A percentile compares a stretch with the other conserved stretches of the same genome.
Evolutionary conservation across 2,329 filamentous ascomycete genomes (phyloP).

Genomic region (Aspergillus carbonarius): DNA sequence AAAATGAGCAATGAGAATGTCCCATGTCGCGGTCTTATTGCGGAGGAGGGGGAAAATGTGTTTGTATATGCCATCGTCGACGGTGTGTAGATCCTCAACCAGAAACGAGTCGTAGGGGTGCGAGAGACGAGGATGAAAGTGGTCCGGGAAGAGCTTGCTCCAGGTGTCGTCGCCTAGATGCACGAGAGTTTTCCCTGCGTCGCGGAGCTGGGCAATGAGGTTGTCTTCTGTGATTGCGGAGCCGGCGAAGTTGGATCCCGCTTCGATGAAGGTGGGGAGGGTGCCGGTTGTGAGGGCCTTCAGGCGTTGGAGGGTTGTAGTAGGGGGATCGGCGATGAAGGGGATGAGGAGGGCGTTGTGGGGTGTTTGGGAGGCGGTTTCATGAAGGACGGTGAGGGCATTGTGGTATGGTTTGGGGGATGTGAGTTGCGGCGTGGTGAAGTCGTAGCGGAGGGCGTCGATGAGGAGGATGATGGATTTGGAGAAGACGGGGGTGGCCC

Average conservation of each 20-base stretch:
- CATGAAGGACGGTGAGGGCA: conserved; percentile 79
- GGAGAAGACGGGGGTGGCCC: conserved; percentile 90
- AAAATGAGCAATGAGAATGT: conserved; percentile 88
- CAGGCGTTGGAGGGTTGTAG: conserved; percentile 82
- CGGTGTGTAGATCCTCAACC: conserved; percentile 93
- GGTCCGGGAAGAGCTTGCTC: conserved; percentile 83
- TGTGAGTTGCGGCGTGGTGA: conserved; percentile 69
- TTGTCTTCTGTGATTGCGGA: conserved; percentile 94
- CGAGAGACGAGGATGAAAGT: conserved; percentile 83
- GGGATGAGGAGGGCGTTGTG: conserved; percentile 83
- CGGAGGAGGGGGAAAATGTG: conserved; percentile 76
- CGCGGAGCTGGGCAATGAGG: conserved; percentile 61
- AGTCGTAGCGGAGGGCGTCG: conserved; percentile 94
- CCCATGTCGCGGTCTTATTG: conserved; percentile 69
- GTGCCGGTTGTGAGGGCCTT: conserved; percentile 97
- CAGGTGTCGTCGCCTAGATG: conserved; percentile 96
- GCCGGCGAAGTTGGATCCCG: conserved; percentile 90
- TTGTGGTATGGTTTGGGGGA: conserved; percentile 71
- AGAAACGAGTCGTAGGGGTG: conserved; percentile 93
- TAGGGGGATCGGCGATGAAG: conserved; percentile 95
- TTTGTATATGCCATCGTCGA: conserved; percentile 89
- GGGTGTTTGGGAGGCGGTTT: conserved; percentile 70
- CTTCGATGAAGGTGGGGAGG: conserved; percentile 87
- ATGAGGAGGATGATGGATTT: conserved; percentile 87
- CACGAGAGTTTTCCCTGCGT: conserved; percentile 71